Evolutionary conservation across 495 filamentous ascomycete species (phyloP).

Genomic region (Cercophora scortea): DNA sequence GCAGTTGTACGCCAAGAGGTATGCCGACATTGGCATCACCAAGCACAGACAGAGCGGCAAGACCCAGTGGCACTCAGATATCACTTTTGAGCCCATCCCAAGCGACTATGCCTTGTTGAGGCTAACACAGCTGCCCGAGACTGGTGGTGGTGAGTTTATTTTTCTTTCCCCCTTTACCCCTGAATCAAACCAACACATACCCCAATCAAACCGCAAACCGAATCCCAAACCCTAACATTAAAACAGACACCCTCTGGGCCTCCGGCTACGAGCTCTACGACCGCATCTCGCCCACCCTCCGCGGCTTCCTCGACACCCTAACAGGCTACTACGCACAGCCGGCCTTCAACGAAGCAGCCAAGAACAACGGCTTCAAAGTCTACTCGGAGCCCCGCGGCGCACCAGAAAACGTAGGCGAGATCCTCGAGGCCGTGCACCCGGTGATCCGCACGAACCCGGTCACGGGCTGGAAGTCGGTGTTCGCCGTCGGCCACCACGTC

Average conservation of each 20-base stretch:
- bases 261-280: slow-evolving; percentile 75
- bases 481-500: slow-evolving; percentile 54
- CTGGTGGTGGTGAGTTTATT: slow-evolving; percentile 63
- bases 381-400: slow-evolving; percentile 51
- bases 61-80: slow-evolving; percentile 58
- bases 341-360: slow-evolving; percentile 49
- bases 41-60: slow-evolving; percentile 32
- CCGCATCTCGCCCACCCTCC: slow-evolving; percentile 57
- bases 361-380: slow-evolving; percentile 47
- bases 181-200: neutral
- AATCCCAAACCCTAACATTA: too few species aligned
- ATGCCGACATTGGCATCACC: slow-evolving; percentile 7
- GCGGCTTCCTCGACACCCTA: slow-evolving; percentile 58
- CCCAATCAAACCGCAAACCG: slow-evolving; percentile 7
- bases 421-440: slow-evolving; percentile 58
- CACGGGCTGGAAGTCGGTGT: slow-evolving; percentile 71
- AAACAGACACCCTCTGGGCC: slow-evolving; percentile 60
- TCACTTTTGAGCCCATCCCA: slow-evolving; percentile 58
- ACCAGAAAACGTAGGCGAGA: slow-evolving; percentile 59
- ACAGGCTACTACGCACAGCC: slow-evolving; percentile 60
- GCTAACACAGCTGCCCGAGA: slow-evolving; percentile 55
- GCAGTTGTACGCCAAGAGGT: slow-evolving; percentile 42
- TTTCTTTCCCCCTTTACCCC: neutral
- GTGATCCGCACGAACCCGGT: slow-evolving; percentile 77
- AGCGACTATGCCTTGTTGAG: slow-evolving; percentile 58